Evolutionary conservation across 108 stramenopile genomes (phyloP).

Genomic region (Nannochloropsis gaditana): DNA sequence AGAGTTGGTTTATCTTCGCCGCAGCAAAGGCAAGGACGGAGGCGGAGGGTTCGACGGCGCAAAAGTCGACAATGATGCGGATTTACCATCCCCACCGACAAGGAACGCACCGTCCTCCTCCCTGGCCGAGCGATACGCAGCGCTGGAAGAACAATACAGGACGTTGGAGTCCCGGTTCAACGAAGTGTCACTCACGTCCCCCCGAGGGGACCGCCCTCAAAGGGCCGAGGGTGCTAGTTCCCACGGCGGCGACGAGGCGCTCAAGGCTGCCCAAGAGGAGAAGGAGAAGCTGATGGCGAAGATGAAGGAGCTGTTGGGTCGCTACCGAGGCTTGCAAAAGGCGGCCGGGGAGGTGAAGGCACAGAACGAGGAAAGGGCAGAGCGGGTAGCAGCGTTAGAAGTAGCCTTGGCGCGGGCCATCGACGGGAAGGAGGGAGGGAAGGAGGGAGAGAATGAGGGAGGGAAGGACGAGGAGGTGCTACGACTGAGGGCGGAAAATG

Average conservation of each 20-base stretch:
- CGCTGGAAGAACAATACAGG: not conserved
- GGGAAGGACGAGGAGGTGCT: conserved; percentile 1
- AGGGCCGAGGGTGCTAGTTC: not conserved
- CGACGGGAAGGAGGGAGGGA: too few species aligned
- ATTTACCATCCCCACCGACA: not conserved
- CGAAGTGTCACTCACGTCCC: not conserved
- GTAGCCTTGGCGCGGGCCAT: not conserved
- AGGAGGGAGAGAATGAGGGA: not conserved
- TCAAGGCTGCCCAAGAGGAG: not conserved
- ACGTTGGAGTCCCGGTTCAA: conserved; percentile 13
- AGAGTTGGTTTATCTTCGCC: not conserved
- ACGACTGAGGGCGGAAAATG: not conserved
- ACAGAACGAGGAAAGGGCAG: conserved; percentile 3
- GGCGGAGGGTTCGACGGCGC: not conserved
- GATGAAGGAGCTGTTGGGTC: conserved; percentile 6
- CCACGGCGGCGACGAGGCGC: not conserved
- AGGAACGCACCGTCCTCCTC: not conserved
- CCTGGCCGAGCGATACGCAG: not conserved
- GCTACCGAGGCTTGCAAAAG: conserved; percentile 3
- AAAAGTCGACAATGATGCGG: not conserved
- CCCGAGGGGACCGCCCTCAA: not conserved
- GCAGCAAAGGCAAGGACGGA: not conserved
- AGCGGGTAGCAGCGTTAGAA: conserved; percentile 19
- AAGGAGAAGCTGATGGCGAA: not conserved
- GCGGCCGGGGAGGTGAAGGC: not conserved